Percentiles rank a stretch among this genome's conserved stretches.
Conservation (phyloP, 2,329 filamentous ascomycete genomes). For the Aspergillus intermedius region DNA sequence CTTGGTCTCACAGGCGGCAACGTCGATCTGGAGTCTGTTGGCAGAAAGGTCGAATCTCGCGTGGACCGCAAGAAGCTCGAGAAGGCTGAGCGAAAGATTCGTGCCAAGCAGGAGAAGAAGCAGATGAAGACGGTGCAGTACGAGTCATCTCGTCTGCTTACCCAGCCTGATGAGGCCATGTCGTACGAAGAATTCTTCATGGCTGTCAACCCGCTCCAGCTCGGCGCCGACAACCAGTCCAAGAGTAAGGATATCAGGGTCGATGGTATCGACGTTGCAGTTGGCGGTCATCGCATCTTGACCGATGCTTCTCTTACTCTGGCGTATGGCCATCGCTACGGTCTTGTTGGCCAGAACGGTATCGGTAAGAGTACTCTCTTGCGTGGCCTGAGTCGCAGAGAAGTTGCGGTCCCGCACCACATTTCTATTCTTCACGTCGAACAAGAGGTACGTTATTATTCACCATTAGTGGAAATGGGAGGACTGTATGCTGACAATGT, state of each 20-base stretch:
- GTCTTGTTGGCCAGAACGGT: slow-evolving; percentile 98
- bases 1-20: slow-evolving; percentile 75
- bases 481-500: slow-evolving; percentile 8
- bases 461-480: background rate
- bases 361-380: slow-evolving; percentile 95
- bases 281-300: slow-evolving; percentile 80
- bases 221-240: slow-evolving; percentile 61
- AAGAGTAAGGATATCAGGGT: slow-evolving; percentile 99
- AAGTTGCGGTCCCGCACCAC: slow-evolving; percentile 89
- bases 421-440: slow-evolving; percentile 99
- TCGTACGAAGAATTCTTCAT: slow-evolving; percentile 99
- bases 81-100: slow-evolving; percentile 95
- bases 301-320: slow-evolving; percentile 85
- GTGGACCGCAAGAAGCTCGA: slow-evolving; percentile 98
- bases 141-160: slow-evolving; percentile 83
- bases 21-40: slow-evolving; percentile 88
- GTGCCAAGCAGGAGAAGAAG: slow-evolving; percentile 97
- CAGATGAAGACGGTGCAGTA: slow-evolving; percentile 97
- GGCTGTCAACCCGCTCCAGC: slow-evolving; percentile 92
- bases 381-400: slow-evolving; percentile 82
- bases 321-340: slow-evolving; percentile 88
- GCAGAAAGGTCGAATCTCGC: slow-evolving; percentile 90
- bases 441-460: slow-evolving; percentile 65
- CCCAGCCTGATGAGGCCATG: slow-evolving; percentile 73
- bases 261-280: slow-evolving; percentile 90